These are phyloP conservation scores for Evernia prunastri DNA, from an alignment of 495 filamentous ascomycete species.

Conservation along the genomic window DNA sequence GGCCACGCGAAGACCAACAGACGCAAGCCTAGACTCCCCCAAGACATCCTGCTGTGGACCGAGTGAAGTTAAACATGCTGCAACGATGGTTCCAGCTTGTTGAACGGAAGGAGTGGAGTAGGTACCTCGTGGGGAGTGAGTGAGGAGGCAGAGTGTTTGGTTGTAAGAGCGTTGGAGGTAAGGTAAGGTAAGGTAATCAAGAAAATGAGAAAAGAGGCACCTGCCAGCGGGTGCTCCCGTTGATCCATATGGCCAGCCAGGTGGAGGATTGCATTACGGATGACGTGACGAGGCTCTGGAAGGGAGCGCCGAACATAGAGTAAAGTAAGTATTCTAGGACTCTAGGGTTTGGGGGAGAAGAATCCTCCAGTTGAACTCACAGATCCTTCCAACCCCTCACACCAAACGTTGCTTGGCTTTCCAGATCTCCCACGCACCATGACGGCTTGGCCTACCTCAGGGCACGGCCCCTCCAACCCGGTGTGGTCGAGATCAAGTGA, in stretches of 20 bases:
- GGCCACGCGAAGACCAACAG: constrained; percentile 8
- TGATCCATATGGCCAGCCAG: constrained; percentile 6
- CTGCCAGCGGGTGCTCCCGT: constrained; percentile 11
- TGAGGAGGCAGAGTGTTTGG: not conserved
- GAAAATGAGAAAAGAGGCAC: not conserved
- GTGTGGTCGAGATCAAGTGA: not conserved
- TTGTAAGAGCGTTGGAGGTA: constrained; percentile 4
- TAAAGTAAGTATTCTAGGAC: no score
- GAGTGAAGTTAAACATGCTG: not conserved
- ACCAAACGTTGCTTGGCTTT: not conserved
- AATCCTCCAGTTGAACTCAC: not conserved
- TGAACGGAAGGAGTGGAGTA: constrained; percentile 4
- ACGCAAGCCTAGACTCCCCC: not conserved
- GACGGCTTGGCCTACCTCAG: not conserved
- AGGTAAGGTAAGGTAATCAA: no score
- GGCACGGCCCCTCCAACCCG: not conserved
- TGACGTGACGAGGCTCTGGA: not conserved
- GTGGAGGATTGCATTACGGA: constrained; percentile 9
- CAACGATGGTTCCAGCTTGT: constrained; percentile 1
- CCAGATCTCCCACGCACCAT: constrained; percentile 1
- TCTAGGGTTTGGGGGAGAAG: no score
- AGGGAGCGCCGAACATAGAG: not conserved
- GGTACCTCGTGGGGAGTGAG: constrained; percentile 1
- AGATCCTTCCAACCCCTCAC: not conserved
- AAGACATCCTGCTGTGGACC: constrained; percentile 11